Base-by-base conservation (phyloP, 2,329 filamentous ascomycete genomes). In the Sporothrix humicola region DNA sequence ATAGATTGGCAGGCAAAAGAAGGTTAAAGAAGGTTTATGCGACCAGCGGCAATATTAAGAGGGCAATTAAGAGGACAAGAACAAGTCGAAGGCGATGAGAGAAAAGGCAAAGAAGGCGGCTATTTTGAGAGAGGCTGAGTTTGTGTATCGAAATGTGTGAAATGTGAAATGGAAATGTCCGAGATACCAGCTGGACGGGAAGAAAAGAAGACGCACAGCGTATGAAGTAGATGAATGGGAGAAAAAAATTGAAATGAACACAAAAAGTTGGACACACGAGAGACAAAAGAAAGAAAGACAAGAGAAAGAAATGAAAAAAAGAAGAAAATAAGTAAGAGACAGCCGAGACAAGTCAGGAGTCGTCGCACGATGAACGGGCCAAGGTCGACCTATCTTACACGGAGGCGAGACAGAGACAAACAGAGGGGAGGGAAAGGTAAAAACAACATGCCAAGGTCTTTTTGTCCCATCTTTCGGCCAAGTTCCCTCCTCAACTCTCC, bases 331-430 rank as follows among this genome's bases (percentile, higher is more conserved):
- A 42, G 48, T 56, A 42, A 44, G 68, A 70, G 52, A 56, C 52
- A 59, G 52, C 68, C 68, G 52, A 70, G 68, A 70, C 68, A 70
- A 58, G 37, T 58, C 68, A 70, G 68, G 68, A 70, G 68, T 23
- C n/a, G 68, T 46, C 50, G 37, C 52, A 58, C 68, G 68, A 69
- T 20, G 48, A 37, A 54, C 26, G 26, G 48, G 48, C 65, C 65
- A 70, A 23, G 68, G 52, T 12, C 68, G n/a, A 42, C 52, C 8
- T 69, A 42, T 69, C 26, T 23, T 31, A 54, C 26, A 54, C 48
- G 66, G 17, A 37, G 26, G 17, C 23, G 65, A 69, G 23, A 20
- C 65, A 69, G 8, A 50, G 15, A 52, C 31, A 66, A 66, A 26
- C 54, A 17, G 23, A 12, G 20, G 20, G 23, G 15, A 9, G 52